phyloP scores from a whole-genome alignment of 164 flowering plant species.

The Kingdonia uniflora region DNA sequence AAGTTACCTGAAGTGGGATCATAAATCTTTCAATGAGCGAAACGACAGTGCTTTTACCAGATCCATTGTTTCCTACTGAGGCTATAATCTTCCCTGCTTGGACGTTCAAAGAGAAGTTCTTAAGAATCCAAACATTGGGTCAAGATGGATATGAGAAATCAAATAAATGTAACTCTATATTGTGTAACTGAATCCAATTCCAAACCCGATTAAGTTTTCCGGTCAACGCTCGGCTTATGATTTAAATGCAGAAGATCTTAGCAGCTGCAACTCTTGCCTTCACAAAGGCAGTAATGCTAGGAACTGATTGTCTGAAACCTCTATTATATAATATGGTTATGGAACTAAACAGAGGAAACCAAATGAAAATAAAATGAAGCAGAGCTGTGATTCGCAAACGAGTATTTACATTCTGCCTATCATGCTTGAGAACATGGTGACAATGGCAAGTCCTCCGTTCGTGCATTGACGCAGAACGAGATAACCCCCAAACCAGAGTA shows the following conservation, averaged over 20 bases:
- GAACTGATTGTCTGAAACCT: slow-evolving; percentile 80
- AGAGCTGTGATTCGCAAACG: not conserved
- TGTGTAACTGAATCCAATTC: slow-evolving; percentile 55
- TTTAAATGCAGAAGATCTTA: slow-evolving; percentile 62
- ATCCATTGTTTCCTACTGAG: too few relatives aligned
- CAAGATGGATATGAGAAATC: slow-evolving; percentile 74
- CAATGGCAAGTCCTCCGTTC: slow-evolving; percentile 92
- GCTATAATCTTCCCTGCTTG: too few relatives aligned
- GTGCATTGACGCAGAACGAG: slow-evolving; percentile 78
- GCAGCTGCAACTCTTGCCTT: too few relatives aligned
- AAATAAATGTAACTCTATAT: slow-evolving; percentile 59
- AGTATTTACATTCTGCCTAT: slow-evolving; percentile 84
- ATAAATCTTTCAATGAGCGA: too few relatives aligned
- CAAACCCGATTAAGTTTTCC: slow-evolving; percentile 52
- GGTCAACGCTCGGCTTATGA: slow-evolving; percentile 63
- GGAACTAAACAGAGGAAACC: not conserved
- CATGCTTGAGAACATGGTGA: slow-evolving; percentile 95
- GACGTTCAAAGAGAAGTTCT: too few relatives aligned
- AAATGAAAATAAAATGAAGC: not conserved
- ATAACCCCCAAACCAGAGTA: slow-evolving; percentile 96
- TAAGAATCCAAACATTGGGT: slow-evolving; percentile 51
- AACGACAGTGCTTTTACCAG: too few relatives aligned
- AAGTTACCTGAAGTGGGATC: too few relatives aligned
- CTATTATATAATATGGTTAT: slow-evolving; percentile 25
- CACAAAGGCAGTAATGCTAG: slow-evolving; percentile 87